phyloP scores from a whole-genome alignment of 2,329 filamentous ascomycete species.

The Clarireedia homoeocarpa region DNA sequence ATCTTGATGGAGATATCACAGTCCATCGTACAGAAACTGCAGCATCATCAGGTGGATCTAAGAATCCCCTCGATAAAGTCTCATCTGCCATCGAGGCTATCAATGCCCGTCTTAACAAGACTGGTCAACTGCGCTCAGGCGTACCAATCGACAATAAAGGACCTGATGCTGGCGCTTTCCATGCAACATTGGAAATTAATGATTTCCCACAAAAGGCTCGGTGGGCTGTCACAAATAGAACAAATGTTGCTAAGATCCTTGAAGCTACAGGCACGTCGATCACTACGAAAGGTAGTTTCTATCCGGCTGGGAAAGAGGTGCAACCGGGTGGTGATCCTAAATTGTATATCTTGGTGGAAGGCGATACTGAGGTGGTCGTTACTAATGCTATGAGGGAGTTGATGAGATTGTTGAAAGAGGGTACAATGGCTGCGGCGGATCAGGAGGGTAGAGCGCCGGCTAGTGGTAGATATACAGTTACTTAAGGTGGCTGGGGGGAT shows the following conservation, averaged over 20 bases:
- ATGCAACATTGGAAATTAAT: slow-evolving; percentile 97
- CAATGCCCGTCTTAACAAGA: slow-evolving; percentile 81
- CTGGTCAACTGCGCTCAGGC: slow-evolving; percentile 81
- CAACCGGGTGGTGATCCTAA: slow-evolving; percentile 73
- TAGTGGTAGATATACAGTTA: slow-evolving; percentile 79
- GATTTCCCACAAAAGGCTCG: slow-evolving; percentile 98
- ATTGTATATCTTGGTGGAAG: slow-evolving; percentile 94
- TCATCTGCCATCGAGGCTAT: slow-evolving; percentile 87
- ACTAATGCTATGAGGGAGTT: slow-evolving; percentile 86
- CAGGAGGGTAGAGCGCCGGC: slow-evolving; percentile 73
- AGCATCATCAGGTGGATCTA: slow-evolving; percentile 33
- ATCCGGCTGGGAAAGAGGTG: slow-evolving; percentile 73
- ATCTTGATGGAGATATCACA: slow-evolving; percentile 61
- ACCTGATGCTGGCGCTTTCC: slow-evolving; percentile 91
- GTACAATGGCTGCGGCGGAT: slow-evolving; percentile 81
- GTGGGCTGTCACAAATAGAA: slow-evolving; percentile 97
- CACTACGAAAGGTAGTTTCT: slow-evolving; percentile 93
- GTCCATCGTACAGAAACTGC: slow-evolving; percentile 61
- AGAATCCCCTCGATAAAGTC: slow-evolving; percentile 75
- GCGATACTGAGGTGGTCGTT: slow-evolving; percentile 89
- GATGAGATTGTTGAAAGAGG: slow-evolving; percentile 80
- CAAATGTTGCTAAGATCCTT: slow-evolving; percentile 96
- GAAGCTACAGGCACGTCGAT: slow-evolving; percentile 93
- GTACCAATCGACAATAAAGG: slow-evolving; percentile 98
- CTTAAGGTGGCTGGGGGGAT: slow-evolving; percentile 38